Evolutionary conservation across 2,329 filamentous ascomycete species (phyloP).

Genomic region (Pseudodiploospora longispora): DNA sequence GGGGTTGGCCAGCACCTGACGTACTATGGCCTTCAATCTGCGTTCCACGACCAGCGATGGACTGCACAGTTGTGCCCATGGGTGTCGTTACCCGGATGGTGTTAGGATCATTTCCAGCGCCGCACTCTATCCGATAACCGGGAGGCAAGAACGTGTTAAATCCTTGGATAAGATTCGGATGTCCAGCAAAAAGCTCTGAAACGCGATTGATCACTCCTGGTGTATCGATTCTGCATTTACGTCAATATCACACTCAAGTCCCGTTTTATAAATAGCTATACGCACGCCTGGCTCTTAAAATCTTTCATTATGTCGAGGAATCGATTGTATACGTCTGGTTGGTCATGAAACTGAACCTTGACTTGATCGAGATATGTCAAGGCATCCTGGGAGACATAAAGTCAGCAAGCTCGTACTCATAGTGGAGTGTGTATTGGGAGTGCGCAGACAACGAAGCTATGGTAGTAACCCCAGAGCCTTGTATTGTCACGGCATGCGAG

Average conservation of each 20-base stretch:
- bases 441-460: slow-evolving; percentile 15
- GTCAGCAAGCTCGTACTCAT: slow-evolving; percentile 3
- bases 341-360: slow-evolving; percentile 94
- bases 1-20: slow-evolving; percentile 29
- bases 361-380: slow-evolving; percentile 96
- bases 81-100: slow-evolving; percentile 95
- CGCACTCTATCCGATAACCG: slow-evolving; percentile 94
- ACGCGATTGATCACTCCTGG: slow-evolving; percentile 96
- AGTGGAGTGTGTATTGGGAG: slow-evolving; percentile 3
- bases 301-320: slow-evolving; percentile 99
- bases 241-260: slow-evolving; percentile 47
- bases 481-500: slow-evolving; percentile 12
- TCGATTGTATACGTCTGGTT: slow-evolving; percentile 93
- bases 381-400: slow-evolving; percentile 44
- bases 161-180: slow-evolving; percentile 90
- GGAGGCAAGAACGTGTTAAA: slow-evolving; percentile 97
- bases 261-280: slow-evolving; percentile 70
- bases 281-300: slow-evolving; percentile 93
- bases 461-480: slow-evolving; percentile 15
- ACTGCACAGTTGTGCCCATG: slow-evolving; percentile 92
- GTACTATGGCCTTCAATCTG: slow-evolving; percentile 37
- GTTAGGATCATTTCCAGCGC: slow-evolving; percentile 86
- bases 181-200: slow-evolving; percentile 89
- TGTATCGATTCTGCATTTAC: slow-evolving; percentile 67
- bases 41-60: slow-evolving; percentile 55